Evolutionary conservation across 176 grass and related monocot species (phyloP).

Genomic region (Oryza rufipogon): DNA sequence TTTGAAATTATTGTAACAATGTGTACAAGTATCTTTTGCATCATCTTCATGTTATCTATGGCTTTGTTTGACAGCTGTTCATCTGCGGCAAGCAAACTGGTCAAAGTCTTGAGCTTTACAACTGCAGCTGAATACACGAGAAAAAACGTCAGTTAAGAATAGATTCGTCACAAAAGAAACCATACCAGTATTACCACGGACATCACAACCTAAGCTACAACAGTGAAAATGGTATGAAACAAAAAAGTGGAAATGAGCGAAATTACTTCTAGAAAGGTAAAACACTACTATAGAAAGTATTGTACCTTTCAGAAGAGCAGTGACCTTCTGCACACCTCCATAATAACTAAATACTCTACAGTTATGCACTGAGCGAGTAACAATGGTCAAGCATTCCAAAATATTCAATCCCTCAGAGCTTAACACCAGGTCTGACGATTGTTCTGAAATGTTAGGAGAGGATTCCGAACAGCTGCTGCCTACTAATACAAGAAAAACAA

Average conservation of each 20-base stretch:
- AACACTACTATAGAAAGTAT: neutral
- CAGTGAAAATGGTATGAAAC: neutral
- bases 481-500: slow-evolving; percentile 46
- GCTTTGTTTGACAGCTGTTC: slow-evolving; percentile 69
- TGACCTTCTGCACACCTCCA: slow-evolving; percentile 92
- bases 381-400: slow-evolving; percentile 79
- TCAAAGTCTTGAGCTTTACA: slow-evolving; percentile 89
- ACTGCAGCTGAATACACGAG: slow-evolving; percentile 76
- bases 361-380: slow-evolving; percentile 85
- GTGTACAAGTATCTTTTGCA: slow-evolving; percentile 90
- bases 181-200: neutral
- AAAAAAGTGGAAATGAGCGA: neutral
- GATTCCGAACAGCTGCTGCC: slow-evolving; percentile 65
- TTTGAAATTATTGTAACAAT: slow-evolving; percentile 85
- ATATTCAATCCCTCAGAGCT: slow-evolving; percentile 68
- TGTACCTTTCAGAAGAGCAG: slow-evolving; percentile 94
- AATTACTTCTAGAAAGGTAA: neutral
- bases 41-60: slow-evolving; percentile 72
- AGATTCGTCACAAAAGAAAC: neutral
- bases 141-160: slow-evolving; percentile 32
- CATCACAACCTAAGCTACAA: neutral
- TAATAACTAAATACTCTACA: slow-evolving; percentile 97
- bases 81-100: slow-evolving; percentile 79
- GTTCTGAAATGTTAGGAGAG: slow-evolving; percentile 65
- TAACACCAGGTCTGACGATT: slow-evolving; percentile 59